phyloP scores from a whole-genome alignment of 169 alveolate species.

The Cryptosporidium ubiquitum region DNA sequence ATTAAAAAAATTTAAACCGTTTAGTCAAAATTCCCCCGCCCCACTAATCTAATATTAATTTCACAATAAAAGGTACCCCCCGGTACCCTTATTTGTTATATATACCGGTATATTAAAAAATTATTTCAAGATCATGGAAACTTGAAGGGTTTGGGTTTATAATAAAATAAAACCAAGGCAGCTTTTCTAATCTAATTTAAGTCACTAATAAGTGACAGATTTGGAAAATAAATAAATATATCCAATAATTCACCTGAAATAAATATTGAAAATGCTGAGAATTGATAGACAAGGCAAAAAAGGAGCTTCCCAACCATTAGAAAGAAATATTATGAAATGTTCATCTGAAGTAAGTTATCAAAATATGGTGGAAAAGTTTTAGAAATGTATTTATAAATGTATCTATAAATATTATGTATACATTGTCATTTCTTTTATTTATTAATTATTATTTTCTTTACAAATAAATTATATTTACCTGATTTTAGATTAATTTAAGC shows the following conservation, averaged over 20 bases:
- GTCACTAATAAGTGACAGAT: not conserved
- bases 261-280: conserved; percentile 20
- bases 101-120: not conserved
- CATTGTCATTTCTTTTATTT: not conserved
- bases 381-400: not conserved
- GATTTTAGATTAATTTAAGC: conserved; percentile 80
- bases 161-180: not conserved
- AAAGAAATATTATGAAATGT: conserved; percentile 53
- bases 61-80: conserved; percentile 10
- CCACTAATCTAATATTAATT: not conserved
- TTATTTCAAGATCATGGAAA: not conserved
- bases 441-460: not conserved
- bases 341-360: conserved; percentile 41
- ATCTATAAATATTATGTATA: no score
- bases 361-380: not conserved
- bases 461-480: no score
- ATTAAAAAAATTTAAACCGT: no score
- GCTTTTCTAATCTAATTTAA: not conserved
- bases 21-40: not conserved
- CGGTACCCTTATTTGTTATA: not conserved
- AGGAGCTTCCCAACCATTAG: conserved; percentile 65
- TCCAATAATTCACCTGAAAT: not conserved
- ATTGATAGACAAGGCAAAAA: conserved; percentile 52
- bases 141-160: not conserved
- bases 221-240: not conserved